Evolutionary conservation across 2,329 filamentous ascomycete species (phyloP).

Genomic region (Chalaropsis thielavioides): DNA sequence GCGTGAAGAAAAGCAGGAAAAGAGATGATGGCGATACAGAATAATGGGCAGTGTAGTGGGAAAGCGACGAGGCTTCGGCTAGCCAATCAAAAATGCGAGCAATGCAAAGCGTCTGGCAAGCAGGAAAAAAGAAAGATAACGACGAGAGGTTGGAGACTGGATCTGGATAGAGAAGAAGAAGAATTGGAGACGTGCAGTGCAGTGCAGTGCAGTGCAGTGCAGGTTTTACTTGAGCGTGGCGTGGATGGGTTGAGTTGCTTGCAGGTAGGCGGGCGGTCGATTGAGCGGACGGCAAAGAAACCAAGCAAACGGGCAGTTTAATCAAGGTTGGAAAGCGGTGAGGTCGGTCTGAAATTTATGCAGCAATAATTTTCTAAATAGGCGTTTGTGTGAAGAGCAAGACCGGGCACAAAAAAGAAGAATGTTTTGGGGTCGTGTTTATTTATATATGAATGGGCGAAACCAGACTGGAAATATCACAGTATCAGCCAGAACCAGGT

Average conservation of each 20-base stretch:
- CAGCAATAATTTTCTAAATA: not conserved
- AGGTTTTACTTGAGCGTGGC: not conserved
- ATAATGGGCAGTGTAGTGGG: not conserved
- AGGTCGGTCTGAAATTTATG: not conserved
- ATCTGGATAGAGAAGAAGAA: not conserved
- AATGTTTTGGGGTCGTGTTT: not conserved
- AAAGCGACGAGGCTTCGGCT: not conserved
- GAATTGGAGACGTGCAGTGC: slow-evolving; percentile 2
- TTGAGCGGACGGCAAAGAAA: not conserved
- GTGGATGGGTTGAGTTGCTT: not conserved
- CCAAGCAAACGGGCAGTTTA: not conserved
- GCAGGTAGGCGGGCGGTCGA: not conserved
- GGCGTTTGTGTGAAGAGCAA: not conserved
- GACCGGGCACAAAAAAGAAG: not conserved
- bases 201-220: not conserved
- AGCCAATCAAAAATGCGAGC: not conserved
- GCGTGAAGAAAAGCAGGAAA: not conserved
- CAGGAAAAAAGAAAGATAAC: not conserved
- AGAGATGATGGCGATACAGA: not conserved
- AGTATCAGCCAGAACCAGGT: not conserved
- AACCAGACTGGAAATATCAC: not conserved
- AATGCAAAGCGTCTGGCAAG: not conserved
- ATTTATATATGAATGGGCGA: not conserved
- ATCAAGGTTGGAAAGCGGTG: not conserved
- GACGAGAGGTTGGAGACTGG: not conserved